A percentile compares a stretch with the other conserved stretches of the same genome.
Evolutionary conservation across 768 basidiomycete genomes (phyloP).

Genomic region (Xanthoconium stramineum): DNA sequence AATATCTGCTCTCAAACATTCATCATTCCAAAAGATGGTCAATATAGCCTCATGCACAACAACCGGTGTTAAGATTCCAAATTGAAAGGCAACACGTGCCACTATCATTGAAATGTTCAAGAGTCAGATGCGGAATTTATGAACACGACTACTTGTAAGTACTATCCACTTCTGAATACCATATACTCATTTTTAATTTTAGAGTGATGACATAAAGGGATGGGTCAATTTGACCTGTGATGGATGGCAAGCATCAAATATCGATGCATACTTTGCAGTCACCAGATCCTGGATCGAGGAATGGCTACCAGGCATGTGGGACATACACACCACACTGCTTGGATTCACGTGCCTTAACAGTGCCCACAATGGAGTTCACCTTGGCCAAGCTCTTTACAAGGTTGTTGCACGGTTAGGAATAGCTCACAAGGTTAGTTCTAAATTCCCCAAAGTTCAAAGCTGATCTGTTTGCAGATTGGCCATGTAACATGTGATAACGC

Average conservation of each 20-base stretch:
- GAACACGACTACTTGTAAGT: not conserved
- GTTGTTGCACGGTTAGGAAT: no score
- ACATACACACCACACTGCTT: no score
- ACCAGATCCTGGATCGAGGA: not conserved
- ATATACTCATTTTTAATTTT: not conserved
- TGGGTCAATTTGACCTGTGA: slow-evolving; percentile 3
- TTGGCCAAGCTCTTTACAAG: not conserved
- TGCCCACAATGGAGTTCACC: not conserved
- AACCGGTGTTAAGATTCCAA: not conserved
- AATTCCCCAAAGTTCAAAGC: no score
- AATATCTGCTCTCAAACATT: not conserved
- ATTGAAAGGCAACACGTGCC: not conserved
- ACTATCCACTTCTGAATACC: no score
- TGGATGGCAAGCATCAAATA: slow-evolving; percentile 6
- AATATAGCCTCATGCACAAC: not conserved
- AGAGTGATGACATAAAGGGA: not conserved
- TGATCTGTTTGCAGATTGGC: not conserved
- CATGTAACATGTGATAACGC: slow-evolving; percentile 14
- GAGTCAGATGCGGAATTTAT: not conserved
- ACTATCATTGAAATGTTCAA: not conserved
- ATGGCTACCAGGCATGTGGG: no score
- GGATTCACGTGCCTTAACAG: not conserved
- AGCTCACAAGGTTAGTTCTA: not conserved
- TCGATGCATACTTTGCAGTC: not conserved
- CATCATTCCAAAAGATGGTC: not conserved